These are phyloP conservation scores for Lignosus rhinocerotis DNA, from an alignment of 1,284 basidiomycete genomes.

Conservation along the genomic window DNA sequence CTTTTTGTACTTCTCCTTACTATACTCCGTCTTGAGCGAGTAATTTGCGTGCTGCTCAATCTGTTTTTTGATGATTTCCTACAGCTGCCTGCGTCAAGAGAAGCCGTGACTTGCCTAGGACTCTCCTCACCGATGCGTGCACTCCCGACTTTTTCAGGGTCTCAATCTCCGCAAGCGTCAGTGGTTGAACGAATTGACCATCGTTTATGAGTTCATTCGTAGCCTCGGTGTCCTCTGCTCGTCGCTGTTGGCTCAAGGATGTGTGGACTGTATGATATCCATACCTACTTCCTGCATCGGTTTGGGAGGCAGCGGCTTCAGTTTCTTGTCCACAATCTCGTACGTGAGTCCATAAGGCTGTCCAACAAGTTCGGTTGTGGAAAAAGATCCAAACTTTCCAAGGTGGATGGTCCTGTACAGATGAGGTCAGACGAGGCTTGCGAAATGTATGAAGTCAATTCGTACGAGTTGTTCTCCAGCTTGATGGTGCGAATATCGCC, in stretches of 20 bases:
- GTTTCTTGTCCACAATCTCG: constrained; percentile 70
- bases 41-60: constrained; percentile 91
- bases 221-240: constrained; percentile 83
- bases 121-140: constrained; percentile 62
- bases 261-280: constrained; percentile 20
- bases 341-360: constrained; percentile 78
- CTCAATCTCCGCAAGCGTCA: constrained; percentile 82
- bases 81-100: constrained; percentile 13
- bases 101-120: constrained; percentile 1
- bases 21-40: constrained; percentile 92
- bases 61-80: constrained; percentile 93
- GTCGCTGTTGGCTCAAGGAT: constrained; percentile 12
- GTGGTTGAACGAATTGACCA: constrained; percentile 73
- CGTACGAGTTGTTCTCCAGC: constrained; percentile 66
- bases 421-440: constrained; percentile 16
- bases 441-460: constrained; percentile 7
- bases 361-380: constrained; percentile 66
- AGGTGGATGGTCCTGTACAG: constrained; percentile 57
- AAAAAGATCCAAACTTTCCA: constrained; percentile 76
- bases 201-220: constrained; percentile 90
- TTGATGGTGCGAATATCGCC: constrained; percentile 69
- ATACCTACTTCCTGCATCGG: constrained; percentile 74
- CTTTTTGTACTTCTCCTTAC: constrained; percentile 95
- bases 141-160: constrained; percentile 75
- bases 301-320: constrained; percentile 61